Percentiles rank a stretch among this genome's conserved stretches.
These are phyloP conservation scores for Scalesia atractyloides DNA, from an alignment of 129 eudicot species.

Conservation along the genomic window DNA sequence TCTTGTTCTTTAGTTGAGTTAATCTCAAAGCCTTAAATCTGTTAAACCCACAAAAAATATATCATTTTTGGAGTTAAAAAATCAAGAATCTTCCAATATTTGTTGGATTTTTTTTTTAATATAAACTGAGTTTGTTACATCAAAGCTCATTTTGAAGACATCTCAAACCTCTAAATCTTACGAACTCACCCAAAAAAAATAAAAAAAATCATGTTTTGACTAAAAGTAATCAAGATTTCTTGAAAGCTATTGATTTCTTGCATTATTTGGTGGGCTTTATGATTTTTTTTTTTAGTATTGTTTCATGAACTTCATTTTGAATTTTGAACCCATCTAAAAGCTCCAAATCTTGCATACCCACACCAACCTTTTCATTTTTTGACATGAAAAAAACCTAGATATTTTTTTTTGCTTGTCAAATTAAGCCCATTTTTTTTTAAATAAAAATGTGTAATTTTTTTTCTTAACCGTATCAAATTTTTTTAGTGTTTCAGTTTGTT, in stretches of 20 bases:
- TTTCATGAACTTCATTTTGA: neutral
- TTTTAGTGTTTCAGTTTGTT: constrained; percentile 13
- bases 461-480: neutral
- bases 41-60: neutral
- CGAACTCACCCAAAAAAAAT: neutral
- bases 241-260: constrained; percentile 15
- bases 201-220: constrained; percentile 1
- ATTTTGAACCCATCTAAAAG: constrained; percentile 11
- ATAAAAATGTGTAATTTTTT: neutral
- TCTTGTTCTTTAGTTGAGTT: constrained; percentile 3
- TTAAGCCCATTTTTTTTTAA: neutral
- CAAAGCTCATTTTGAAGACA: constrained; percentile 15
- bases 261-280: neutral
- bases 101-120: neutral
- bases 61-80: constrained; percentile 13
- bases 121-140: neutral
- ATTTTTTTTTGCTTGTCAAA: neutral
- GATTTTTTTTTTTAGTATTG: neutral
- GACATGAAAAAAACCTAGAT: neutral
- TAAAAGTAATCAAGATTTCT: constrained; percentile 20
- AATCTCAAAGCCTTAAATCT: constrained; percentile 6
- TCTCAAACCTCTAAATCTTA: constrained; percentile 26
- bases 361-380: neutral
- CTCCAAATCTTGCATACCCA: constrained; percentile 28
- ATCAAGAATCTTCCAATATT: constrained; percentile 27